These are phyloP conservation scores for Mycena chlorophos DNA, from an alignment of 768 basidiomycete genomes.

Conservation along the genomic window DNA sequence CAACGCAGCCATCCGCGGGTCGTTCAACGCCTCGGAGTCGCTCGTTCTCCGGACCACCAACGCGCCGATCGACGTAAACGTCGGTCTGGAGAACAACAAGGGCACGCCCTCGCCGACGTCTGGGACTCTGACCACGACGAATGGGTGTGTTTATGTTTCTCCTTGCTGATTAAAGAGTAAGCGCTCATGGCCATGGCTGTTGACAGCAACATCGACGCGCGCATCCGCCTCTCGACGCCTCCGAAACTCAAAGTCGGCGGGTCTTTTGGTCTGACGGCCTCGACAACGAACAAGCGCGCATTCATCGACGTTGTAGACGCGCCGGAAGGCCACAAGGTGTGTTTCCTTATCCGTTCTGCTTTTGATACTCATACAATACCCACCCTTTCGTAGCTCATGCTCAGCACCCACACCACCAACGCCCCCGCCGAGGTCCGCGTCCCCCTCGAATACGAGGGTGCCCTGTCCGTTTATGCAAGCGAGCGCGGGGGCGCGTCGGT, in stretches of 20 bases:
- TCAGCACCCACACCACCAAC: constrained; percentile 36
- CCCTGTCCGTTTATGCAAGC: constrained; percentile 24
- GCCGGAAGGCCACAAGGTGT: constrained; percentile 20
- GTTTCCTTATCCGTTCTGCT: neutral
- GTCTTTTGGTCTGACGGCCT: constrained; percentile 32
- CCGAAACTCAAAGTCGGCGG: constrained; percentile 25
- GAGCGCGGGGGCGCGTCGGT: neutral
- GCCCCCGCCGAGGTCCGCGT: constrained; percentile 34
- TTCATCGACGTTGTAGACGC: constrained; percentile 34
- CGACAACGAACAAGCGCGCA: constrained; percentile 36
- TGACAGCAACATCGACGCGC: neutral
- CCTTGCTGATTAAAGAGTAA: neutral
- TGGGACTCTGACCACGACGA: constrained; percentile 8
- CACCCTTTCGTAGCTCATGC: constrained; percentile 21
- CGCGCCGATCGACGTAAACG: constrained; percentile 30
- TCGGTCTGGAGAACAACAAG: constrained; percentile 30
- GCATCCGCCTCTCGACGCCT: neutral
- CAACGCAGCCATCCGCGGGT: constrained; percentile 39
- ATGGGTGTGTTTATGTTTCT: neutral
- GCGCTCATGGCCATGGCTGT: neutral
- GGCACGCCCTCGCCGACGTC: neutral
- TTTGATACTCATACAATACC: neutral
- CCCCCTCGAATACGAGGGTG: constrained; percentile 41
- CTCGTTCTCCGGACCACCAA: constrained; percentile 36
- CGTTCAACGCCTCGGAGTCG: constrained; percentile 29